Evolutionary conservation across 2,329 filamentous ascomycete species (phyloP), one percentile per base, ranked within the genome.

Genomic region (Monosporascus cannonballus): DNA sequence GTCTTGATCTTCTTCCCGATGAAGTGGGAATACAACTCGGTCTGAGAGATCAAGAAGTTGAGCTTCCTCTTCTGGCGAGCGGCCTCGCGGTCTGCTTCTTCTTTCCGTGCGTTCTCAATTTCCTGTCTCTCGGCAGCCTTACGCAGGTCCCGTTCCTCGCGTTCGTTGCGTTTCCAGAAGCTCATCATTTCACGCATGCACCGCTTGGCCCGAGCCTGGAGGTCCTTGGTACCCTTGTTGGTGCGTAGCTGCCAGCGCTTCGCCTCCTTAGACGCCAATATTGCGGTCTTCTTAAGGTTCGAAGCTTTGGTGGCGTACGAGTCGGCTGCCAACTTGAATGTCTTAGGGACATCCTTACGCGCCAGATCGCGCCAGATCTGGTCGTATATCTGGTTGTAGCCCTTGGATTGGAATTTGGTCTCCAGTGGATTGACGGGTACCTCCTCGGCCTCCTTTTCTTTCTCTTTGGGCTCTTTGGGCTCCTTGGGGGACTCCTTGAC

Each of bases 1-100:
- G 93, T 97, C 75, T 96, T 96, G 73, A 97, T 96, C 78, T 99
- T 99, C 76, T 96, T 96, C 69, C 94, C 93, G 64, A 99, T 96
- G 72, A 99, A 99, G 78, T 99, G 94, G 42, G 93, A 97, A 77
- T 99, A 99, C 49, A 99, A 80, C 69, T 99, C 94, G 1, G 94
- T 99, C 74, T 99, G 94, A 1, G 93, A 96, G 70, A 99, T 99
- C 58, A 99, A 81, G 80, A 99, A 99, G 74, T 99, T 97, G 69
- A 99, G 89, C 76, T 99, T 99, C 64, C 94, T 86, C 82, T 96
- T 96, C 75, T 99, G 94, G 59, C 94, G 84, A 62, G 96, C 96
- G 17, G 94, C 91, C 80, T 99, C 94, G 59, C 95, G 91, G 64
- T 97, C 94, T 5, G 94, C 94, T 76, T 99, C 94, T 55, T 93